phyloP scores from a whole-genome alignment of 1,284 basidiomycete genomes.

The Phylloporus sp. region DNA sequence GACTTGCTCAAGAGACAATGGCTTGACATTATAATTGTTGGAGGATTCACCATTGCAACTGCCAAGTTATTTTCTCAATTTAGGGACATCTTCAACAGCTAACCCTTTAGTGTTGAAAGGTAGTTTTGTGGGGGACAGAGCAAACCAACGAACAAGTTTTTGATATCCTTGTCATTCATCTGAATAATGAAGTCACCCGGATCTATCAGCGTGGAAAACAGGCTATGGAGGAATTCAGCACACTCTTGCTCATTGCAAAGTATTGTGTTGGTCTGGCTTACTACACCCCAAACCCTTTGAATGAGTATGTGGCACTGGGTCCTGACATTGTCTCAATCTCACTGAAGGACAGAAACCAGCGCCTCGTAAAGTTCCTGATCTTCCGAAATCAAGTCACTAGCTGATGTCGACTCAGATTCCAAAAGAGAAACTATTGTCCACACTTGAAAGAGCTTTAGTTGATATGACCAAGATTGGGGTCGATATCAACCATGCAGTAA shows the following conservation, averaged over 20 bases:
- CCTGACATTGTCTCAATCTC: constrained; percentile 80
- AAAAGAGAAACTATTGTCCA: constrained; percentile 79
- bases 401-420: constrained; percentile 61
- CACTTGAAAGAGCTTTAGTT: constrained; percentile 88
- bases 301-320: constrained; percentile 90
- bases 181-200: constrained; percentile 91
- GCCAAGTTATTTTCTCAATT: constrained; percentile 70
- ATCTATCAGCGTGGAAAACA: constrained; percentile 93
- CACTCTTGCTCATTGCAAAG: constrained; percentile 81
- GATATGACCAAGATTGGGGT: constrained; percentile 93
- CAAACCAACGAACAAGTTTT: constrained; percentile 47
- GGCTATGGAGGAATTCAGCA: constrained; percentile 85
- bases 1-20: constrained; percentile 82
- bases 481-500: constrained; percentile 92
- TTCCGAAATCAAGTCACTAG: constrained; percentile 1
- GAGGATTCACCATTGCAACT: constrained; percentile 87
- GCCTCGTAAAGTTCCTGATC: constrained; percentile 63
- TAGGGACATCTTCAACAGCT: constrained; percentile 53
- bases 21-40: constrained; percentile 90
- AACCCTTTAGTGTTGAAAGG: constrained; percentile 30
- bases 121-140: constrained; percentile 38
- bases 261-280: constrained; percentile 96
- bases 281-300: constrained; percentile 93
- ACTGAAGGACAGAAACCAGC: constrained; percentile 86
- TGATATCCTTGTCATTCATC: constrained; percentile 80